Evolutionary conservation across 2,329 filamentous ascomycete species (phyloP), one percentile per base, ranked within the genome.

Genomic region (Penicillium sp.): DNA sequence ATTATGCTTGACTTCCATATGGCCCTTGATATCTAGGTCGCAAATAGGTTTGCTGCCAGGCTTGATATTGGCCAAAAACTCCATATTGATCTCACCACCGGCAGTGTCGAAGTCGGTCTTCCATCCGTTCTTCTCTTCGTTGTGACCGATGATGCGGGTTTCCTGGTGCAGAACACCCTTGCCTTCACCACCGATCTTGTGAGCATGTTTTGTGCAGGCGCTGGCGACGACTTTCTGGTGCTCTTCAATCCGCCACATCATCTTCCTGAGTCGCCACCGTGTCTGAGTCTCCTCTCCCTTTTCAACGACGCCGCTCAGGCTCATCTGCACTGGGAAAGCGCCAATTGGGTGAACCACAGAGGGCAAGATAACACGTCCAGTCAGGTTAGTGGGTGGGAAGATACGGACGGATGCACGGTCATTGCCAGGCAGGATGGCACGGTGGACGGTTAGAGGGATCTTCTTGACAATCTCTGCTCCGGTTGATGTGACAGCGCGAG

Each of bases 361-460:
- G 47, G 88, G 88, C 61, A 96, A 87, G 66, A 90, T 86, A 61
- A 94, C 88, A 67, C 86, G 87, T 58, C 91, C 89, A 63, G 90
- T 92, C 66, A 99, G 87, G 75, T 96, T 94, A 63, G 94, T 99
- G 0, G 94, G 93, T 48, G 93, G 94, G 75, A 99, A 99, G 68
- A 97, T 89, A 67, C 93, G 90, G 61, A 96, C 86, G 16, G 90
- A 95, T 74, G 92, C 87, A 74, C 95, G 93, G 60, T 95, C 91
- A 53, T 83, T 81, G 49, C 91, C 89, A 2, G 90, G 84, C 53
- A 88, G 81, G 24, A 97, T 83, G 33, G 91, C 89, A 60, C 93
- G 89, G 76, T 87, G 87, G 63, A 97, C 82, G 55, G 86, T 80
- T 46, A 97, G 78, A 9, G 82, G 81, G 65, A 85, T 84, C 60